Conservation (phyloP, 106 monocot genomes). For the Apostasia shenzhenica region DNA sequence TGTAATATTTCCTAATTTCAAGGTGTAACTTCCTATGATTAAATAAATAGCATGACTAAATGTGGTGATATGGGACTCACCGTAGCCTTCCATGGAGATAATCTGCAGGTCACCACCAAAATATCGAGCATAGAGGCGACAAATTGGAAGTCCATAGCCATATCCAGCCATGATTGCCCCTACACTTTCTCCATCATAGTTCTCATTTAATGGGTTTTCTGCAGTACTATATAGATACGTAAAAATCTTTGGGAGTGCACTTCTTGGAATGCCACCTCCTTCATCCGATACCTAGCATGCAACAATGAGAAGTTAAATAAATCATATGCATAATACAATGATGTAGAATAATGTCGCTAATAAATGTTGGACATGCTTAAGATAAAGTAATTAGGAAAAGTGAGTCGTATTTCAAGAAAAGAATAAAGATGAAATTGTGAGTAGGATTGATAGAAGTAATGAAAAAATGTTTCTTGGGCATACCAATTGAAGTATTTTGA, state of each 20-base stretch:
- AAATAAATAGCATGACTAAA: neutral
- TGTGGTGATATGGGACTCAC: conserved; percentile 21
- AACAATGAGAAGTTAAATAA: neutral
- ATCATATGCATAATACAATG: no score
- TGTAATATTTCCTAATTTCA: neutral
- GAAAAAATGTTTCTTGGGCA: no score
- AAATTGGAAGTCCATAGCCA: conserved; percentile 83
- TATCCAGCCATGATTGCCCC: conserved; percentile 85
- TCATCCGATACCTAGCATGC: conserved; percentile 71
- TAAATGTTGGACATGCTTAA: no score
- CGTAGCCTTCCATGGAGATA: conserved; percentile 97
- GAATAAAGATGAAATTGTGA: no score
- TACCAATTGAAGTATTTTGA: no score
- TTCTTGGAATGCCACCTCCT: conserved; percentile 85
- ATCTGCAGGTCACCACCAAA: conserved; percentile 94
- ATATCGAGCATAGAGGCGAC: conserved; percentile 92
- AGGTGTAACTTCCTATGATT: neutral
- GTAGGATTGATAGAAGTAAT: no score
- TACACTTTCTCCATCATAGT: conserved; percentile 21
- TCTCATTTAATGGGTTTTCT: conserved; percentile 51
- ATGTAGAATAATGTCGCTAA: no score
- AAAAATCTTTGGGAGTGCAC: conserved; percentile 81
- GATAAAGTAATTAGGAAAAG: no score
- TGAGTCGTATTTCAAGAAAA: no score
- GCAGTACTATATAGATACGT: conserved; percentile 91